Base-by-base conservation (phyloP, 2,329 filamentous ascomycete genomes). In the Sclerotinia minor region DNA sequence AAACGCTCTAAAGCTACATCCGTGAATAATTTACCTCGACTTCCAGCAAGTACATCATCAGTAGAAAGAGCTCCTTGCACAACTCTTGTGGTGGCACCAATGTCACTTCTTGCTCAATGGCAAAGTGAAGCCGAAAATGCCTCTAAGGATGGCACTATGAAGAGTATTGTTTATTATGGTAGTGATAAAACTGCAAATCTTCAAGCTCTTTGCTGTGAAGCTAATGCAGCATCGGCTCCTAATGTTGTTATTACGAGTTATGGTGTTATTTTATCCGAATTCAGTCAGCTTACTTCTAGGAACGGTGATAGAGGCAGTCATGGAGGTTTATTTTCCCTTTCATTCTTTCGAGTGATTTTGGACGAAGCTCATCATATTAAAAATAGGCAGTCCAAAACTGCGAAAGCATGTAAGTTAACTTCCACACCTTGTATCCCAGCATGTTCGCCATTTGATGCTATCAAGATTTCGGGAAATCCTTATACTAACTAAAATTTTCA, bases 301-400 rank as follows among this genome's bases (percentile, higher is more conserved):
- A 85, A 87, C 66, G 86, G 87, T n/a, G 86, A 91, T 77, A 84
- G 85, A 72, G 84, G 86, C 45, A 83, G 83, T 7, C 87, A 90
- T 72, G 85, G 83, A 15, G 92, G 95, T 1, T 81, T 99, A 0
- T 99, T 98, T 78, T 96, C 94, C 0, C 81, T 99, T 13, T 90
- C 94, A 49, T 99, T 97, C 80, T 97, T 97, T 81, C 90, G 95
- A 6, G 84, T 99, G 69, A 97, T 99, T 71, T 85, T 99, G 0
- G 95, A 99, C 72, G 95, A 99, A 80, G 95, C 91, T 0, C 95
- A 99, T 76, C 89, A 89, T 70, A 97, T 99, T 81, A 99, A 98
- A 79, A 89, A 89, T 74, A 85, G 92, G 21, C 88, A 92, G 68
- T 96, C 94, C 1, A 99, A 99, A 79, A 97, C 94, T 0, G 92